Conservation (phyloP, 345 rosid species). For the Orychophragmus violaceus region DNA sequence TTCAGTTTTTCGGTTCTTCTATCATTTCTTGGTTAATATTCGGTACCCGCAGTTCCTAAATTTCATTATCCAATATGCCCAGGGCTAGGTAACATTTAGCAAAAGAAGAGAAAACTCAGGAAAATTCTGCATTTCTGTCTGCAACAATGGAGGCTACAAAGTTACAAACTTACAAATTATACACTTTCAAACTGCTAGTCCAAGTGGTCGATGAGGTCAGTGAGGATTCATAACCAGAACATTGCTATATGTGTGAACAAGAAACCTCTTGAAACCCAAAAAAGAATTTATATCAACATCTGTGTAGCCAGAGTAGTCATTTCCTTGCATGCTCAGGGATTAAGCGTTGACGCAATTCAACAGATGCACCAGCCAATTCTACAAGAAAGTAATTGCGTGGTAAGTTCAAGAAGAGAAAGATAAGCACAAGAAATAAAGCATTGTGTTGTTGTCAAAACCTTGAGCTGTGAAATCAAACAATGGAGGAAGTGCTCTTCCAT, state of each 20-base stretch:
- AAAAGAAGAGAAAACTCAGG: conserved; percentile 15
- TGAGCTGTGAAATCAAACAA: conserved; percentile 78
- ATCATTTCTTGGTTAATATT: too few species aligned
- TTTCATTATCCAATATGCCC: too few species aligned
- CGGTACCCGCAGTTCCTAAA: too few species aligned
- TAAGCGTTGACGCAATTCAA: conserved; percentile 59
- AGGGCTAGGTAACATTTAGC: conserved; percentile 49
- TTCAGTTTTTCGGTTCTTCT: too few species aligned
- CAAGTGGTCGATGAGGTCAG: conserved; percentile 15
- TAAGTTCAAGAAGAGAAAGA: background rate
- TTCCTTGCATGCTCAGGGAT: conserved; percentile 49
- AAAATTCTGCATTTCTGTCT: conserved; percentile 24
- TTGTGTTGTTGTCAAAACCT: conserved; percentile 36
- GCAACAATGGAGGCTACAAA: conserved; percentile 19
- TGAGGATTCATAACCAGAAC: conserved; percentile 24
- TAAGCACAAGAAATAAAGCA: background rate
- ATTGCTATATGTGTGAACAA: conserved; percentile 19
- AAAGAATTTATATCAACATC: background rate
- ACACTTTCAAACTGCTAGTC: conserved; percentile 19
- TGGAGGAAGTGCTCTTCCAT: conserved; percentile 76
- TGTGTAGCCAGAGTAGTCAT: background rate
- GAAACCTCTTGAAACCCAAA: too few species aligned
- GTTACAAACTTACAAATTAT: conserved; percentile 22
- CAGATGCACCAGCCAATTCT: conserved; percentile 73
- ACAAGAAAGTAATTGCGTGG: conserved; percentile 14